Conservation (phyloP, 495 filamentous ascomycete genomes). For the Hypoxylon fragiforme region DNA sequence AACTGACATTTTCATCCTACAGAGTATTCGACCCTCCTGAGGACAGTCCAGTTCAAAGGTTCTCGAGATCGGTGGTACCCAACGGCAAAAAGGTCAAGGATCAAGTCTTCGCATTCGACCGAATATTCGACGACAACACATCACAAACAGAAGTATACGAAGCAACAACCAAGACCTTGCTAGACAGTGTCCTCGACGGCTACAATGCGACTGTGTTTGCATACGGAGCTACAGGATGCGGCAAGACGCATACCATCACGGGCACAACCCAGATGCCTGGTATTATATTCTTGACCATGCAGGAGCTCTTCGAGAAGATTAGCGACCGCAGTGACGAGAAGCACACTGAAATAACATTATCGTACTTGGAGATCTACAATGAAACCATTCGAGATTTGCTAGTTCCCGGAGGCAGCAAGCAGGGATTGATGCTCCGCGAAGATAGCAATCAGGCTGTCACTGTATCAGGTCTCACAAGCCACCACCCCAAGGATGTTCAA, state of each 20-base stretch:
- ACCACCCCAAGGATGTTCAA: constrained; percentile 80
- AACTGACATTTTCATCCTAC: constrained; percentile 1
- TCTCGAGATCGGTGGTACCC: constrained; percentile 80
- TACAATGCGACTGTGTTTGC: constrained; percentile 99
- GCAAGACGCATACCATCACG: constrained; percentile 98
- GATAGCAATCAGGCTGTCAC: constrained; percentile 93
- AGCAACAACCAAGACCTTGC: constrained; percentile 80
- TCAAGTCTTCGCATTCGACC: constrained; percentile 95
- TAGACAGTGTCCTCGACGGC: constrained; percentile 94
- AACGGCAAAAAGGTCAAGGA: constrained; percentile 94
- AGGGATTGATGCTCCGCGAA: constrained; percentile 89
- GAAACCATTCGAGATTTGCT: constrained; percentile 97
- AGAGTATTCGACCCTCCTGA: constrained; percentile 98
- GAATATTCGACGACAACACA: constrained; percentile 95
- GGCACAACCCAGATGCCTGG: constrained; percentile 91
- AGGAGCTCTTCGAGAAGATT: constrained; percentile 96
- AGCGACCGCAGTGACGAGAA: constrained; percentile 83
- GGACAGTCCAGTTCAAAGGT: constrained; percentile 91
- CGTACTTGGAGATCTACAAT: constrained; percentile 99
- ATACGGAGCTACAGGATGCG: constrained; percentile 96
- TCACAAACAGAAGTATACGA: constrained; percentile 95
- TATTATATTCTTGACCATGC: constrained; percentile 98
- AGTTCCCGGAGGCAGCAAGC: constrained; percentile 82
- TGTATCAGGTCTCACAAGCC: constrained; percentile 88
- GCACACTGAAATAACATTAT: constrained; percentile 84